Conservation (phyloP, 768 basidiomycete species). For the Dioszegia aurantiaca region DNA sequence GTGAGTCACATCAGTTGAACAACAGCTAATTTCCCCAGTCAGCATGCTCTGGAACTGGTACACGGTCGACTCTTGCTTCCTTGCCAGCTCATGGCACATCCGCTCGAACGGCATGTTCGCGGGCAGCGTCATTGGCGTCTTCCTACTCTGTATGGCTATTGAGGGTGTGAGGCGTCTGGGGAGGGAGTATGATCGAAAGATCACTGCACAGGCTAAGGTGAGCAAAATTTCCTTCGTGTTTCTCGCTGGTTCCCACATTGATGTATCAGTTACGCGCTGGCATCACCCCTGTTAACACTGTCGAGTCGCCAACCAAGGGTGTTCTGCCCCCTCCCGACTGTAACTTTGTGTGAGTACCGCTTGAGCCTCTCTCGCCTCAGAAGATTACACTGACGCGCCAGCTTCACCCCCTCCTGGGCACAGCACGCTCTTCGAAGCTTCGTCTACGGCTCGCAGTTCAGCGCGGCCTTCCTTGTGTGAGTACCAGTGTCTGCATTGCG, state of each 20-base stretch:
- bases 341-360: slow-evolving; percentile 7
- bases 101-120: slow-evolving; percentile 43
- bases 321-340: slow-evolving; percentile 4
- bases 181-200: slow-evolving; percentile 50
- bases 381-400: slow-evolving; percentile 13
- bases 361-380: not conserved
- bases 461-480: slow-evolving; percentile 45
- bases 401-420: slow-evolving; percentile 32
- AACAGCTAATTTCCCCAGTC: too few species aligned
- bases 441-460: slow-evolving; percentile 47
- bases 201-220: slow-evolving; percentile 19
- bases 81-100: slow-evolving; percentile 47
- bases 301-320: slow-evolving; percentile 13
- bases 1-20: too few species aligned
- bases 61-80: slow-evolving; percentile 51
- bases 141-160: slow-evolving; percentile 49
- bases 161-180: slow-evolving; percentile 47
- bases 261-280: slow-evolving; percentile 4
- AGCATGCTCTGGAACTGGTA: slow-evolving; percentile 52
- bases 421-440: slow-evolving; percentile 47
- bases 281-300: slow-evolving; percentile 4
- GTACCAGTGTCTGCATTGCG: not conserved
- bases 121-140: slow-evolving; percentile 51
- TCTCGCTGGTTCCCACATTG: not conserved
- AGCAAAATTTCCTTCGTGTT: not conserved